Base-by-base conservation (phyloP, 495 filamentous ascomycete species). In the Hyaloscypha bicolor region DNA sequence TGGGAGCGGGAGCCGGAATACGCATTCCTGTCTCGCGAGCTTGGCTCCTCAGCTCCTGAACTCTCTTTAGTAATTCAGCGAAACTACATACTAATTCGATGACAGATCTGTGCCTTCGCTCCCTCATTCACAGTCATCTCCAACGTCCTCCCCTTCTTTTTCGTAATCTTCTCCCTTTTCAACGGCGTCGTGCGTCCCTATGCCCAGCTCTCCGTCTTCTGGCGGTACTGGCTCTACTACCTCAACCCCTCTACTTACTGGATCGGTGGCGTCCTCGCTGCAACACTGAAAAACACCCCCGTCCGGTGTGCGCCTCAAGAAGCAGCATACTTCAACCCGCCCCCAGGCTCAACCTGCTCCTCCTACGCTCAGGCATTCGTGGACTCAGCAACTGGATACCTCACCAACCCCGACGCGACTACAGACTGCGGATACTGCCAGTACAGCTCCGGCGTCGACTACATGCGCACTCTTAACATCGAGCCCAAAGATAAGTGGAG, bases 221-320 rank as follows among this genome's bases (percentile, higher is more conserved):
- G 90, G 90, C 83, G 85, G 58, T 93, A 89, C 77, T 93, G 88
- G 88, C 81, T 91, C 70, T 94, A 93, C 79, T 92, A 86, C 72
- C 76, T 90, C 62, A 91, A 70, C 32, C 72, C 72, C 11, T 62
- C 60, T 65, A 90, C 88, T 0, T 93, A 93, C 70, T 77, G 90
- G 6, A 84, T 93, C 16, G 83, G 82, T 29, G 85, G 84, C 19
- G 84, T 92, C 73, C 69, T 93, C 16, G 82, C 88, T 0, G 81
- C 81, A 0, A 85, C 80, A 1, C 72, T 93, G 4, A 79, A 85
- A 19, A 85, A 88, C 32, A 83, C 81, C 2, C 30, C 73, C 0
- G 83, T 89, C 1, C 14, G 73, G 2, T 94, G 91, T 76, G 81
- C 88, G n/a, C 65, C 72, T 11, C 86, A 86, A 69, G 91, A 94